phyloP scores from a whole-genome alignment of 2,329 filamentous ascomycete genomes.

The Aspergillus aculeatinus region DNA sequence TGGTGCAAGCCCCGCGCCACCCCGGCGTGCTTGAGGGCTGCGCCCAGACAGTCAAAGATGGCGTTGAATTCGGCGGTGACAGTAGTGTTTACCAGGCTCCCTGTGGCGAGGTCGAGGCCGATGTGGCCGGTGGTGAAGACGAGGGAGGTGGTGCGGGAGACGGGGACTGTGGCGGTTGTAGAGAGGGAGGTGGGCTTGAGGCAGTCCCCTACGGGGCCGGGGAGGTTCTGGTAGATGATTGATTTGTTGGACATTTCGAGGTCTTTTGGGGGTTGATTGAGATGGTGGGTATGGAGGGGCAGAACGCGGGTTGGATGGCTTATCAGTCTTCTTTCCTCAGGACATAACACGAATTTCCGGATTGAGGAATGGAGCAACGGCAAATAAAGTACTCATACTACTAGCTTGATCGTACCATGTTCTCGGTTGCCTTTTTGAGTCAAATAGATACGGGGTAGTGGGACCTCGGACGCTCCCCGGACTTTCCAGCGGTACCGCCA shows the following conservation, averaged over 20 bases:
- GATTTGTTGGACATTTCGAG: neutral
- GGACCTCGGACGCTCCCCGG: too few species aligned
- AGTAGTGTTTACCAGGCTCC: too few species aligned
- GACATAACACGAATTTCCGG: too few species aligned
- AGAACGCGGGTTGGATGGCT: too few species aligned
- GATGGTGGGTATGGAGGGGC: neutral
- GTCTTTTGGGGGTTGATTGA: neutral
- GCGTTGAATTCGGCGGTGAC: constrained; percentile 8
- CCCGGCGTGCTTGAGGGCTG: constrained; percentile 15
- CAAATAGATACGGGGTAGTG: neutral
- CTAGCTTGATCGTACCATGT: too few species aligned
- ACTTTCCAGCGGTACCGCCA: too few species aligned
- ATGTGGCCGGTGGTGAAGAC: constrained; percentile 7
- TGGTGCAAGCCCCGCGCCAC: neutral
- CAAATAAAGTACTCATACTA: too few species aligned
- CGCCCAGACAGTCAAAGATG: constrained; percentile 18
- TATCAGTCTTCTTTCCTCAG: too few species aligned
- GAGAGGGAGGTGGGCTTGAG: constrained; percentile 9
- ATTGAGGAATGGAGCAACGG: too few species aligned
- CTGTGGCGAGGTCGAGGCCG: constrained; percentile 4
- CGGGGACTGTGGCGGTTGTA: constrained; percentile 12
- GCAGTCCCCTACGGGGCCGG: constrained; percentile 15
- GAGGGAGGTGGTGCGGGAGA: neutral
- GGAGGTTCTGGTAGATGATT: constrained; percentile 12
- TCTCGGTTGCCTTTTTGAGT: neutral